Percentiles rank a stretch among this genome's conserved stretches.
Conservation (phyloP, 2,329 filamentous ascomycete species). For the Rhynchosporium agropyri region DNA sequence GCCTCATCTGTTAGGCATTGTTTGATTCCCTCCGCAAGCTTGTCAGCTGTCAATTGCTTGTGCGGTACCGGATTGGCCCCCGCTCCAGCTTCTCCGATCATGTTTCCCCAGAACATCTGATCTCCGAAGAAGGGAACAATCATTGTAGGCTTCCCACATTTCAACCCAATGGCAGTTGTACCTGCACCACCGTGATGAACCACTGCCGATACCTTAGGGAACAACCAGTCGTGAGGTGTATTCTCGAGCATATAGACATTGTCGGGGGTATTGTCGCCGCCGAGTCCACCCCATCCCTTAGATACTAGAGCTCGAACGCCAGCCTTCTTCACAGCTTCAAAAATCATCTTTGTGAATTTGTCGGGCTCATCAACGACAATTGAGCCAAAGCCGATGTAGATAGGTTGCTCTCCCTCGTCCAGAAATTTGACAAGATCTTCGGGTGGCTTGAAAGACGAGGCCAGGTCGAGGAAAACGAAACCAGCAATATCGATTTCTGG, state of each 20-base stretch:
- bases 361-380: conserved; percentile 76
- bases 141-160: conserved; percentile 72
- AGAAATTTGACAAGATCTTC: conserved; percentile 59
- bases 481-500: conserved; percentile 73
- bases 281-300: conserved; percentile 75
- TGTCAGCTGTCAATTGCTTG: conserved; percentile 56
- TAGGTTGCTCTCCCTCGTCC: conserved; percentile 57
- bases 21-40: conserved; percentile 70
- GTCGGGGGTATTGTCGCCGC: conserved; percentile 60
- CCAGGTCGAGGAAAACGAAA: conserved; percentile 76
- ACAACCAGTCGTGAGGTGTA: conserved; percentile 77
- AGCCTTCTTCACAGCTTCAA: conserved; percentile 65
- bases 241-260: conserved; percentile 74
- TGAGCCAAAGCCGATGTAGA: conserved; percentile 77
- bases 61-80: conserved; percentile 20
- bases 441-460: conserved; percentile 62
- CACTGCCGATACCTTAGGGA: conserved; percentile 65
- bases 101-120: conserved; percentile 76
- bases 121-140: conserved; percentile 81
- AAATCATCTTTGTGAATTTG: conserved; percentile 69
- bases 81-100: conserved; percentile 60
- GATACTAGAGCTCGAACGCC: conserved; percentile 73
- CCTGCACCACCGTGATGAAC: conserved; percentile 80
- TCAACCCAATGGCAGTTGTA: conserved; percentile 74
- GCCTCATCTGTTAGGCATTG: conserved; percentile 67